A percentile compares a stretch with the other conserved stretches of the same genome.
Evolutionary conservation across 169 alveolate genomes (phyloP).

Genomic region (Miamiensis avidus): DNA sequence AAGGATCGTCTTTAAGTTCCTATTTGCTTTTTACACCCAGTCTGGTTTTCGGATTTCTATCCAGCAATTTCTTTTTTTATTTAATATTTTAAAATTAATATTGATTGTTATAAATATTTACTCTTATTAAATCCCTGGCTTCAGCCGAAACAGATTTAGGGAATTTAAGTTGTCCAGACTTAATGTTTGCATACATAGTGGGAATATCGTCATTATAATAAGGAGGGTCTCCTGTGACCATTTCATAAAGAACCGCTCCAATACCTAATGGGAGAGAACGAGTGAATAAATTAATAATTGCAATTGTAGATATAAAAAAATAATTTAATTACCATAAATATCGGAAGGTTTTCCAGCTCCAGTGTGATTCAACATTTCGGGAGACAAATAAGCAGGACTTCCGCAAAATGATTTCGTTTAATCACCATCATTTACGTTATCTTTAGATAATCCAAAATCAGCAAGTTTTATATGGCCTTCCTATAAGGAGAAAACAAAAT

Average conservation of each 20-base stretch:
- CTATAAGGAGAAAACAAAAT: not conserved
- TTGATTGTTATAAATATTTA: not conserved
- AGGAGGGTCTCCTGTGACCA: conserved; percentile 87
- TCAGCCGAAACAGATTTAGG: conserved; percentile 69
- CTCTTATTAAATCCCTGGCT: conserved; percentile 58
- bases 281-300: too few species aligned
- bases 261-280: too few species aligned
- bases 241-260: conserved; percentile 85
- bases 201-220: conserved; percentile 80
- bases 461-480: conserved; percentile 80
- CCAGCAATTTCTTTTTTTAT: conserved; percentile 39
- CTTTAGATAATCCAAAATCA: conserved; percentile 87
- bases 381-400: conserved; percentile 87
- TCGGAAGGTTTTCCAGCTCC: conserved; percentile 86
- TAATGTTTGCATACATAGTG: conserved; percentile 72
- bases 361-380: conserved; percentile 80
- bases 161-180: conserved; percentile 65
- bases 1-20: conserved; percentile 75
- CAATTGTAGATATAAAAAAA: too few species aligned
- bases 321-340: conserved; percentile 59
- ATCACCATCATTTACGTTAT: conserved; percentile 63
- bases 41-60: conserved; percentile 65
- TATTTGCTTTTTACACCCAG: conserved; percentile 65
- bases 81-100: not conserved
- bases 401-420: conserved; percentile 85